These are phyloP conservation scores for Ilex aquifolium DNA, from an alignment of 257 asterid species.

Conservation along the genomic window DNA sequence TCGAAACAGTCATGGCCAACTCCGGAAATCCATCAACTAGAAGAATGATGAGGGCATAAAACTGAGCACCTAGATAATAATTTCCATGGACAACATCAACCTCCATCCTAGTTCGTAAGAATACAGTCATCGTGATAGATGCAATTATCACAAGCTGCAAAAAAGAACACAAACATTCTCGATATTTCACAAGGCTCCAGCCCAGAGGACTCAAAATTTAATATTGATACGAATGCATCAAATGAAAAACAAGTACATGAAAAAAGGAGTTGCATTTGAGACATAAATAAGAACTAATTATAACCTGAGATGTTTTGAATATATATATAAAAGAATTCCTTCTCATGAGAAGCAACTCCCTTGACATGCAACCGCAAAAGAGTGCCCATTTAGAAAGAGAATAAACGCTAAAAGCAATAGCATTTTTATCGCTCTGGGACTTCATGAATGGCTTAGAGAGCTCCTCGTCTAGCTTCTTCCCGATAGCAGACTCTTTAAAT, in stretches of 20 bases:
- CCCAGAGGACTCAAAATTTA: too few species aligned
- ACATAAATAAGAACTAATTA: background rate
- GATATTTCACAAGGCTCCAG: too few species aligned
- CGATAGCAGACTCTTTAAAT: constrained; percentile 28
- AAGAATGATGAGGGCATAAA: constrained; percentile 34
- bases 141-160: constrained; percentile 46
- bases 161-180: constrained; percentile 5
- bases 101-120: constrained; percentile 45
- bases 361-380: constrained; percentile 41
- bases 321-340: constrained; percentile 43
- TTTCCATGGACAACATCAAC: constrained; percentile 39
- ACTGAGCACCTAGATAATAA: constrained; percentile 47
- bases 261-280: too few species aligned
- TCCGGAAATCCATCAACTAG: constrained; percentile 55
- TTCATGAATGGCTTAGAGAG: constrained; percentile 32
- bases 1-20: constrained; percentile 38
- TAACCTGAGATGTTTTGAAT: constrained; percentile 47
- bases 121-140: constrained; percentile 42
- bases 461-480: constrained; percentile 25
- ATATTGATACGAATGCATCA: too few species aligned
- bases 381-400: constrained; percentile 45
- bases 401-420: constrained; percentile 30
- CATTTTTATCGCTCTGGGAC: constrained; percentile 34
- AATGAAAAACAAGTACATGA: too few species aligned
- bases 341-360: constrained; percentile 47